Conservation (phyloP, 1,139 yeast genomes). For the Debaryomyces nepalensis region DNA sequence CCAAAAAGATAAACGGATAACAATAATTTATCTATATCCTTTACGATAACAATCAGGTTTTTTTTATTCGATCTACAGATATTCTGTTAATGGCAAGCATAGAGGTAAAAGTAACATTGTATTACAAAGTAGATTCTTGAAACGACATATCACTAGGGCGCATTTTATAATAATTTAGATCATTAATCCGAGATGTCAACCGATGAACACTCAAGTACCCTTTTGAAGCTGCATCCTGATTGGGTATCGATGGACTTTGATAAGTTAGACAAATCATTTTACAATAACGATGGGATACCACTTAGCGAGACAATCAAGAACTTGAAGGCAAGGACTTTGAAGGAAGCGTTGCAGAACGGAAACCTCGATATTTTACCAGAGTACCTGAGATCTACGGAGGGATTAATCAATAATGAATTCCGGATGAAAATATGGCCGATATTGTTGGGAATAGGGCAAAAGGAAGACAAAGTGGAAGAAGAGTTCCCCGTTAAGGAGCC, state of each 20-base stretch:
- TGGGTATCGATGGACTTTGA: slow-evolving; percentile 58
- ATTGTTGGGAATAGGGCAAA: slow-evolving; percentile 30
- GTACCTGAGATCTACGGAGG: slow-evolving; percentile 51
- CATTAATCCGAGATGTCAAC: slow-evolving; percentile 3
- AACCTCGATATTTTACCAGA: slow-evolving; percentile 36
- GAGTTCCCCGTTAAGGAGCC: neutral
- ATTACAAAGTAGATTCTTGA: slow-evolving; percentile 1
- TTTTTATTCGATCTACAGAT: neutral
- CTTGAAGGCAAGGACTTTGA: slow-evolving; percentile 45
- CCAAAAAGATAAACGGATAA: slow-evolving; percentile 4
- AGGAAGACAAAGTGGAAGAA: slow-evolving; percentile 1
- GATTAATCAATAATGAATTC: slow-evolving; percentile 46
- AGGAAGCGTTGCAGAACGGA: slow-evolving; percentile 38
- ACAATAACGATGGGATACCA: slow-evolving; percentile 46
- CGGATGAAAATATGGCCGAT: slow-evolving; percentile 56
- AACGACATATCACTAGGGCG: neutral
- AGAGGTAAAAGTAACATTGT: neutral
- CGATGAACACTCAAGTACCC: slow-evolving; percentile 5
- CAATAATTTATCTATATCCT: too few relatives aligned
- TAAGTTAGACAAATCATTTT: slow-evolving; percentile 53
- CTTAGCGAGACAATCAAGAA: slow-evolving; percentile 42
- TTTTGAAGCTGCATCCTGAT: slow-evolving; percentile 32
- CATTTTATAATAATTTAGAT: neutral
- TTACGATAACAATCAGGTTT: too few relatives aligned
- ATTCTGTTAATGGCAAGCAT: slow-evolving; percentile 2